A percentile compares a stretch with the other conserved stretches of the same genome.
These are phyloP conservation scores for Tylopilus sp. DNA, from an alignment of 768 basidiomycete species.

Conservation along the genomic window DNA sequence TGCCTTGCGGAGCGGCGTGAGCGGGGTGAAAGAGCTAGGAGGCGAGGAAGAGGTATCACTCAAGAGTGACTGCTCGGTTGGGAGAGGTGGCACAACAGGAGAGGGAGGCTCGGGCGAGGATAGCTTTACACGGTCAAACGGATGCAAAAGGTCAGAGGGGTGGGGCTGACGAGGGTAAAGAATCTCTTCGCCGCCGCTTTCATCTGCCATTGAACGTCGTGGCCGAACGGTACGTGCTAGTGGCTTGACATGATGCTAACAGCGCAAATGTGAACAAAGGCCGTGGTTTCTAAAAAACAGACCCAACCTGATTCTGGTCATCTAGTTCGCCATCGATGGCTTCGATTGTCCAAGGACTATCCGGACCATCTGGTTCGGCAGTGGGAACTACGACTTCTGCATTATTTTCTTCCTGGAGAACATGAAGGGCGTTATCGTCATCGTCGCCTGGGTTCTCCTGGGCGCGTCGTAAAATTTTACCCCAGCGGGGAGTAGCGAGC, in stretches of 20 bases:
- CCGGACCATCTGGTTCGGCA: slow-evolving; percentile 53
- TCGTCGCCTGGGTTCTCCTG: slow-evolving; percentile 38
- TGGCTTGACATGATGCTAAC: slow-evolving; percentile 43
- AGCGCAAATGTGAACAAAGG: slow-evolving; percentile 1
- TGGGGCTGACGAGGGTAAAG: slow-evolving; percentile 70
- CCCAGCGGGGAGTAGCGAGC: slow-evolving; percentile 94
- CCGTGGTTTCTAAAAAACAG: not conserved
- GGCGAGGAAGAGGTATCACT: slow-evolving; percentile 41
- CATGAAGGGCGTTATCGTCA: slow-evolving; percentile 34
- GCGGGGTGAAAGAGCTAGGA: slow-evolving; percentile 57
- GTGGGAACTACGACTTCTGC: slow-evolving; percentile 30
- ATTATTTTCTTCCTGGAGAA: slow-evolving; percentile 30
- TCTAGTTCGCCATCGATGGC: slow-evolving; percentile 78
- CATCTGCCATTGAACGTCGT: slow-evolving; percentile 68
- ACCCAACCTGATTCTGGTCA: slow-evolving; percentile 62
- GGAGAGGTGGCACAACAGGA: slow-evolving; percentile 30
- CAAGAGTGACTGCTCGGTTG: slow-evolving; percentile 28
- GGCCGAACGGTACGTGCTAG: slow-evolving; percentile 50
- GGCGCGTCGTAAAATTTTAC: slow-evolving; percentile 44
- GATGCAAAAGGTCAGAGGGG: slow-evolving; percentile 27
- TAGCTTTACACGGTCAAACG: slow-evolving; percentile 31
- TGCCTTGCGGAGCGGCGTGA: slow-evolving; percentile 47
- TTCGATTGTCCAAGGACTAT: slow-evolving; percentile 88
- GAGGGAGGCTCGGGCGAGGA: slow-evolving; percentile 28
- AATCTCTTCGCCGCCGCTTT: slow-evolving; percentile 89